Evolutionary conservation across 2,329 filamentous ascomycete genomes (phyloP).

Genomic region (Amphichorda felina): DNA sequence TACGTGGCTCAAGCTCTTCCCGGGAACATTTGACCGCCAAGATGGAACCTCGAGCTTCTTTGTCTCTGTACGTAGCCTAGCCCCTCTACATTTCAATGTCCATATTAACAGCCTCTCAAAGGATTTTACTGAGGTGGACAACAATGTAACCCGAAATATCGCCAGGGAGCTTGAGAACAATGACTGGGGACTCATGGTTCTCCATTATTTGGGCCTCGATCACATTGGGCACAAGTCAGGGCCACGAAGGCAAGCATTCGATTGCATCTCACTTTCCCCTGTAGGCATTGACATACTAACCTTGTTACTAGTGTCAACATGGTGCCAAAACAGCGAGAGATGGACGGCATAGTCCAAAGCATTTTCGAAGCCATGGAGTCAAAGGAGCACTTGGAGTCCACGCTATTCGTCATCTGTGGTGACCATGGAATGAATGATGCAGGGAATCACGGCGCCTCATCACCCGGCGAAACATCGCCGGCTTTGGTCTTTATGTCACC

Average conservation of each 20-base stretch:
- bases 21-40: constrained; percentile 69
- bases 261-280: not conserved
- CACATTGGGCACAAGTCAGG: constrained; percentile 97
- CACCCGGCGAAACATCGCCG: constrained; percentile 85
- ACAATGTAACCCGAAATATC: constrained; percentile 91
- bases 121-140: constrained; percentile 97
- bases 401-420: constrained; percentile 75
- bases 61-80: constrained; percentile 62
- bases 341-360: constrained; percentile 70
- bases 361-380: constrained; percentile 68
- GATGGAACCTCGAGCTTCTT: constrained; percentile 98
- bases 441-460: constrained; percentile 91
- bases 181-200: constrained; percentile 88
- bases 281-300: not conserved
- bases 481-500: constrained; percentile 87
- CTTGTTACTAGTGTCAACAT: constrained; percentile 61
- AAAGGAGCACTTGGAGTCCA: constrained; percentile 59
- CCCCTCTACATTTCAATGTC: not conserved
- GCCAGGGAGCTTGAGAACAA: constrained; percentile 58
- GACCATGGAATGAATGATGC: constrained; percentile 99
- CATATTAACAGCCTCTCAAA: not conserved
- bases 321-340: constrained; percentile 85
- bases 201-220: constrained; percentile 92
- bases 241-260: constrained; percentile 53
- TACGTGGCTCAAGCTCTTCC: constrained; percentile 96